Evolutionary conservation across 1,284 basidiomycete genomes (phyloP).

Genomic region (Agaricales sp.): DNA sequence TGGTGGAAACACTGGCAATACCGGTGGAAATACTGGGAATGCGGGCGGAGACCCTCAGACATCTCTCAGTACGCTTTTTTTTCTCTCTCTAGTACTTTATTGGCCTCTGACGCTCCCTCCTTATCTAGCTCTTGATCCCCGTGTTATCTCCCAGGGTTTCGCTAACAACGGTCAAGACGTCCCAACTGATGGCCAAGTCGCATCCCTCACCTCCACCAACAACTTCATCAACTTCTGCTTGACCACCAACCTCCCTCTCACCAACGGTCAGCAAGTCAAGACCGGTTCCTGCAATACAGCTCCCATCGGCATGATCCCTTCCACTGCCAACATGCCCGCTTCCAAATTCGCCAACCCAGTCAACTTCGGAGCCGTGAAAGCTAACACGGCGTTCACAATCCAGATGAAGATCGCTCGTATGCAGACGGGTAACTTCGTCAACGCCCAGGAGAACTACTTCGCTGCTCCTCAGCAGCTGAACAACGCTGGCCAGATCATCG

Average conservation of each 20-base stretch:
- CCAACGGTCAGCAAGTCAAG: constrained; percentile 47
- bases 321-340: constrained; percentile 45
- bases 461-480: constrained; percentile 58
- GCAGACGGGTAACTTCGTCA: constrained; percentile 52
- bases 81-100: no score
- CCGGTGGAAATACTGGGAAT: no score
- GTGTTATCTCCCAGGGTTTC: constrained; percentile 40
- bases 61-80: no score
- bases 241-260: constrained; percentile 40
- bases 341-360: constrained; percentile 47
- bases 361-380: no score
- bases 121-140: constrained; percentile 45
- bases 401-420: constrained; percentile 47
- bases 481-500: constrained; percentile 37
- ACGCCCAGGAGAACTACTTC: constrained; percentile 52
- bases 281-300: constrained; percentile 56
- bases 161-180: constrained; percentile 36
- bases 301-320: constrained; percentile 51
- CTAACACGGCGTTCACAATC: no score
- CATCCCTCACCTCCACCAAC: constrained; percentile 53
- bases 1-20: no score
- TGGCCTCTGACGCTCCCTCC: no score
- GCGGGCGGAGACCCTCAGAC: no score
- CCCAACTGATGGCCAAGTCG: constrained; percentile 39
- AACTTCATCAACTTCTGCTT: constrained; percentile 69